These are phyloP conservation scores for Gentiana macrophylla DNA, from an alignment of 257 asterid genomes.

Conservation along the genomic window DNA sequence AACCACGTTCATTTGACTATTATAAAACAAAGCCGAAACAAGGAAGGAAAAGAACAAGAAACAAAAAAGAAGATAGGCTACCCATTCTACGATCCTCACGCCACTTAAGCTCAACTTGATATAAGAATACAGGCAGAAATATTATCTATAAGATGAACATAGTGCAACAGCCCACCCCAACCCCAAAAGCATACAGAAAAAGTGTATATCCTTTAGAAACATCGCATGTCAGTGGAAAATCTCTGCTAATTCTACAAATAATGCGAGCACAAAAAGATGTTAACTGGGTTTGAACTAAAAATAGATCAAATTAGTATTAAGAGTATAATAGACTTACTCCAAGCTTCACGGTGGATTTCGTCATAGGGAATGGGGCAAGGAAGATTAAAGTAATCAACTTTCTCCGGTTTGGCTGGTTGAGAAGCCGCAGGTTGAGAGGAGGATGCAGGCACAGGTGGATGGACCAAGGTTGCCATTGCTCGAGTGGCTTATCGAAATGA, in stretches of 20 bases:
- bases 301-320: background rate
- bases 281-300: background rate
- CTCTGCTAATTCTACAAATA: background rate
- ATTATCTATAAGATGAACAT: background rate
- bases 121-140: background rate
- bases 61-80: too few species aligned
- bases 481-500: background rate
- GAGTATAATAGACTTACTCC: constrained; percentile 41
- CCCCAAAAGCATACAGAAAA: background rate
- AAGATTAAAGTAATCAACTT: constrained; percentile 59
- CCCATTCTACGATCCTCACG: too few species aligned
- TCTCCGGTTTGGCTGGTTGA: constrained; percentile 34
- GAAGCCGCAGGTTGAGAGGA: constrained; percentile 27
- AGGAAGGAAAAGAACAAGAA: too few species aligned
- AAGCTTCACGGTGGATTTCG: constrained; percentile 94
- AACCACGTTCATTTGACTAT: too few species aligned
- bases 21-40: too few species aligned
- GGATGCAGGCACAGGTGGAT: constrained; percentile 29
- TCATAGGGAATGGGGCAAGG: constrained; percentile 96
- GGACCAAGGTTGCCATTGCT: constrained; percentile 54
- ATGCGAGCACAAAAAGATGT: too few species aligned
- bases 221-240: background rate
- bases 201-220: background rate
- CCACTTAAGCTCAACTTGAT: too few species aligned
- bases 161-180: too few species aligned